Evolutionary conservation across 805 yeast genomes (phyloP).

Genomic region (Metschnikowia lachancei): DNA sequence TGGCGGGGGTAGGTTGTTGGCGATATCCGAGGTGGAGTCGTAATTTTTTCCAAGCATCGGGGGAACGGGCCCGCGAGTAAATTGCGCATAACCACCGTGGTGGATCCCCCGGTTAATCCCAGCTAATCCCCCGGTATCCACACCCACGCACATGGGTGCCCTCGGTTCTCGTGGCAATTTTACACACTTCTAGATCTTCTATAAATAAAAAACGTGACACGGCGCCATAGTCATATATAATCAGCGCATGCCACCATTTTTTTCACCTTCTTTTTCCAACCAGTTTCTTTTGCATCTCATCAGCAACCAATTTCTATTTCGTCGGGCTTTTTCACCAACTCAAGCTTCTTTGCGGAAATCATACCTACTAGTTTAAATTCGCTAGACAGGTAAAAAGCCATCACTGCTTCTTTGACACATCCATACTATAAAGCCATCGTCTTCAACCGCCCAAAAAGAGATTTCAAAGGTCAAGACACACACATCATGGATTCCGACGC

Average conservation of each 20-base stretch:
- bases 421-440: background rate
- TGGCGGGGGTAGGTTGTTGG: background rate
- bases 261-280: background rate
- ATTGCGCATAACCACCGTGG: background rate
- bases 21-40: slow-evolving; percentile 1
- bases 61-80: slow-evolving; percentile 3
- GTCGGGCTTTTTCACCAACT: too few relatives aligned
- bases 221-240: slow-evolving; percentile 13
- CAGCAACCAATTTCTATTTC: too few relatives aligned
- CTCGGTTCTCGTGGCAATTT: slow-evolving; percentile 2
- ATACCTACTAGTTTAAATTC: too few relatives aligned
- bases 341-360: too few relatives aligned
- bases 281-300: background rate
- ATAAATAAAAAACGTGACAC: slow-evolving; percentile 17
- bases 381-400: too few relatives aligned
- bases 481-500: slow-evolving; percentile 21
- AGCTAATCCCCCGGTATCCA: background rate
- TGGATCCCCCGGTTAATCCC: too few relatives aligned
- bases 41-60: background rate
- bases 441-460: too few relatives aligned
- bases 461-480: too few relatives aligned
- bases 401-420: too few relatives aligned
- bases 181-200: slow-evolving; percentile 18
- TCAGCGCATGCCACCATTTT: background rate
- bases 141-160: slow-evolving; percentile 7